phyloP scores from a whole-genome alignment of 1,139 yeast species.

The Fermentozyma sake region DNA sequence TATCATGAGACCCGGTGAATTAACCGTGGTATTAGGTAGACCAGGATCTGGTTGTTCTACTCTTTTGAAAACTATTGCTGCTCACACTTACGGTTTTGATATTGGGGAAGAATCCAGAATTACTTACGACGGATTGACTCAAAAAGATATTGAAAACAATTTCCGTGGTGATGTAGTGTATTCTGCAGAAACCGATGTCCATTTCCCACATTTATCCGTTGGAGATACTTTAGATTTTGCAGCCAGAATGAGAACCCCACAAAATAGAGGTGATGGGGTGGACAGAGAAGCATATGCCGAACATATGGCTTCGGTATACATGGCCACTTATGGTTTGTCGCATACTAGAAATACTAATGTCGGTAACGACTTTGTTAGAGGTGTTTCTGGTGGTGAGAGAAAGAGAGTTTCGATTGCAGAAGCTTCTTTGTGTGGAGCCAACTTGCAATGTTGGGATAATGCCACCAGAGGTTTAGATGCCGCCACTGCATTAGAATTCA shows the following conservation, averaged over 20 bases:
- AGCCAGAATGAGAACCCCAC: slow-evolving; percentile 23
- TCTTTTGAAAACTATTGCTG: slow-evolving; percentile 62
- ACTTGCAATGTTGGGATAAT: slow-evolving; percentile 23
- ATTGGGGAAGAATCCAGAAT: slow-evolving; percentile 46
- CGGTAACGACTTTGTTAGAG: slow-evolving; percentile 21
- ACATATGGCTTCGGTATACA: slow-evolving; percentile 18
- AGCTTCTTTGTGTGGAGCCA: slow-evolving; percentile 16
- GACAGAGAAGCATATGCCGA: slow-evolving; percentile 15
- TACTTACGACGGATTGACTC: slow-evolving; percentile 21
- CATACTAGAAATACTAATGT: slow-evolving; percentile 20
- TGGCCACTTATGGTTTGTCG: slow-evolving; percentile 19
- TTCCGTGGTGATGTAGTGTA: slow-evolving; percentile 27
- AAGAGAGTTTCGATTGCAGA: slow-evolving; percentile 23
- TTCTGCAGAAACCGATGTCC: slow-evolving; percentile 24
- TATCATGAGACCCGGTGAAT: slow-evolving; percentile 62
- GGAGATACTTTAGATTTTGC: slow-evolving; percentile 26
- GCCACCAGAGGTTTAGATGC: slow-evolving; percentile 23
- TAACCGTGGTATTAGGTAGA: slow-evolving; percentile 73
- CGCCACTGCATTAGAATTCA: slow-evolving; percentile 23
- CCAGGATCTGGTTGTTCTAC: slow-evolving; percentile 89
- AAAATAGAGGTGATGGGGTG: slow-evolving; percentile 27
- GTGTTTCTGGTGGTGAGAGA: slow-evolving; percentile 24
- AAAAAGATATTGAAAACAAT: slow-evolving; percentile 14
- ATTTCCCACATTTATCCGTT: slow-evolving; percentile 23
- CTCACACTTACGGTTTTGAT: slow-evolving; percentile 69